Percentiles rank a stretch among this genome's conserved stretches.
phyloP scores from a whole-genome alignment of 164 flowering plant genomes.

The Liriodendron chinense region DNA sequence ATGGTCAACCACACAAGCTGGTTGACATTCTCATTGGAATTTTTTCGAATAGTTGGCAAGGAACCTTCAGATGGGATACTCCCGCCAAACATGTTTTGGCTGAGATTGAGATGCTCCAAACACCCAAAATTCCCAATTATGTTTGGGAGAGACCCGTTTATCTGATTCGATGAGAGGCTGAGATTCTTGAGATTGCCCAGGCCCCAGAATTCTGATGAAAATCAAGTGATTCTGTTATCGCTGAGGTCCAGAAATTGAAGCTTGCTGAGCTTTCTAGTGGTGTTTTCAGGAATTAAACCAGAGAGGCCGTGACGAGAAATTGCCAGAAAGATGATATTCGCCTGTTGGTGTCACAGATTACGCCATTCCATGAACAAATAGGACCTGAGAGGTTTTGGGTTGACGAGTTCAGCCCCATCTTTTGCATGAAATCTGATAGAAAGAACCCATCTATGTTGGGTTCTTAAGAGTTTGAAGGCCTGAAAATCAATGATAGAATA shows the following conservation, averaged over 20 bases:
- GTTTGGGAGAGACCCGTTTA: conserved; percentile 54
- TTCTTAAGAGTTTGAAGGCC: conserved; percentile 42
- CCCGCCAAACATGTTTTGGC: conserved; percentile 46
- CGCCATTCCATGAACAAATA: conserved; percentile 71
- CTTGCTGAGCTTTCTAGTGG: conserved; percentile 72
- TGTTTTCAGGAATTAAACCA: conserved; percentile 74
- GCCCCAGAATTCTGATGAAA: conserved; percentile 84
- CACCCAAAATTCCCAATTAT: conserved; percentile 68
- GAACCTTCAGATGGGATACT: conserved; percentile 49
- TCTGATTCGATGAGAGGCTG: conserved; percentile 59
- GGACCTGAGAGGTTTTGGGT: too few relatives aligned
- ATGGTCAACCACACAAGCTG: too few relatives aligned
- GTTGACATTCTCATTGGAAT: too few relatives aligned
- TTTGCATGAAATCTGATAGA: conserved; percentile 56
- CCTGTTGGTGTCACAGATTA: conserved; percentile 45
- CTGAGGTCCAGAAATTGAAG: conserved; percentile 76
- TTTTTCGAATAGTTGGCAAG: too few relatives aligned
- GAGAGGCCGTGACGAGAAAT: conserved; percentile 57
- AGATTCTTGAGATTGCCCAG: conserved; percentile 51
- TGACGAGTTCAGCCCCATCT: too few relatives aligned
- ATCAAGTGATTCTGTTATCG: conserved; percentile 58
- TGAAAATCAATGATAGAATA: conserved; percentile 39
- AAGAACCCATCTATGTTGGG: conserved; percentile 76
- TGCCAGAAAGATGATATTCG: conserved; percentile 38
- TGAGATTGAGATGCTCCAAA: conserved; percentile 55